Evolutionary conservation across 306 rosid genomes (phyloP).

Genomic region (Cajanus cajan): DNA sequence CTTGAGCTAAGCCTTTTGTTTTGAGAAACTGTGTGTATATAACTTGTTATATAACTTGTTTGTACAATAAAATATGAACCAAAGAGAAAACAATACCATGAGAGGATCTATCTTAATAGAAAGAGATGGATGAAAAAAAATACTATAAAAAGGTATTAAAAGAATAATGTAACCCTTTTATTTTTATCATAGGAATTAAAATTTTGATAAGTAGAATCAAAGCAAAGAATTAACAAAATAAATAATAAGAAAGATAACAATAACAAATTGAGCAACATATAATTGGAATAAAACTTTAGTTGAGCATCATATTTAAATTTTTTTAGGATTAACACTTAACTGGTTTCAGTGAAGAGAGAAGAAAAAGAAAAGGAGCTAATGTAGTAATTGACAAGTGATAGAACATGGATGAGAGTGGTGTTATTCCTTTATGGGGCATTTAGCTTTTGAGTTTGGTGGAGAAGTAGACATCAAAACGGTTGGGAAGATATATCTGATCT

Average conservation of each 20-base stretch:
- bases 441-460: conserved; percentile 25
- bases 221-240: not conserved
- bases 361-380: not conserved
- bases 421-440: not conserved
- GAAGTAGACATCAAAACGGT: conserved; percentile 28
- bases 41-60: too few relatives aligned
- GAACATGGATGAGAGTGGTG: not conserved
- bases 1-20: not conserved
- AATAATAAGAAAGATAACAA: not conserved
- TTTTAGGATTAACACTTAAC: not conserved
- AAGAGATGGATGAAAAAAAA: not conserved
- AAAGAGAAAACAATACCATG: not conserved
- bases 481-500: conserved; percentile 16
- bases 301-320: conserved; percentile 25
- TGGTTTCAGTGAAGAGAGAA: not conserved
- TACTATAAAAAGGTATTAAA: not conserved
- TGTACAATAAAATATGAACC: not conserved
- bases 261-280: not conserved
- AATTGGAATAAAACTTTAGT: conserved; percentile 4
- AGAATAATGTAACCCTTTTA: not conserved
- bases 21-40: not conserved
- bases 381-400: not conserved
- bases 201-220: not conserved
- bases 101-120: not conserved
- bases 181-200: not conserved